phyloP scores from a whole-genome alignment of 352 stramenopile species.

The Globisporangium heterothallicum region DNA sequence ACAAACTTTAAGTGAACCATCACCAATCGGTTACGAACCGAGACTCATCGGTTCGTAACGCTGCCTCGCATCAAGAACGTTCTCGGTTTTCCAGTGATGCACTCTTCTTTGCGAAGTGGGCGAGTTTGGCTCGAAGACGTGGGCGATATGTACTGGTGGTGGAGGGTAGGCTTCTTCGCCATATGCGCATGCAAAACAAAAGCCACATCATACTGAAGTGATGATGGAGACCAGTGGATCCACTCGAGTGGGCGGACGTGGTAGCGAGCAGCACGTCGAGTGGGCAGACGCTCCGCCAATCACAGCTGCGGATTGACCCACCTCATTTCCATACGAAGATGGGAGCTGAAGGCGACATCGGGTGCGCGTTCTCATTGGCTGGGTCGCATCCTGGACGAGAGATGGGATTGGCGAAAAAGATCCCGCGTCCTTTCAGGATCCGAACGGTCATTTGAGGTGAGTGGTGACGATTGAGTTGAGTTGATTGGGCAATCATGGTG shows the following conservation, averaged over 20 bases:
- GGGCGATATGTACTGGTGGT: conserved; percentile 3
- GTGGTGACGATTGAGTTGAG: no score
- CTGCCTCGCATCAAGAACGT: neutral
- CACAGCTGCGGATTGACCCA: conserved; percentile 1
- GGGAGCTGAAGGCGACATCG: neutral
- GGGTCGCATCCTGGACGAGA: neutral
- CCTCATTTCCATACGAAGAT: conserved; percentile 4
- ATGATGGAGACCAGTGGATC: no score
- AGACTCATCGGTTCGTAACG: neutral
- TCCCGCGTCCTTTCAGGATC: conserved; percentile 4
- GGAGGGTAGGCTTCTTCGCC: neutral
- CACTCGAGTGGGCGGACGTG: conserved; percentile 1
- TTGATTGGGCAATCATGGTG: neutral
- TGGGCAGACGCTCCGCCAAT: conserved; percentile 4
- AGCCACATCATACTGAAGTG: no score
- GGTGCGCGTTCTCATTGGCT: neutral
- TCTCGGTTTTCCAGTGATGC: conserved; percentile 2
- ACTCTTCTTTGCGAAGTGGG: neutral
- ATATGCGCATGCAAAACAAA: neutral
- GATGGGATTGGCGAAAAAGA: neutral
- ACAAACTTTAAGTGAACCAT: neutral
- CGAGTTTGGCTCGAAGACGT: neutral
- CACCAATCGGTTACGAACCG: neutral
- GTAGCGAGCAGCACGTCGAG: conserved; percentile 1
- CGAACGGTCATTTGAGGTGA: neutral